phyloP scores from a whole-genome alignment of 331 rosid species.

The Saraca asoca region DNA sequence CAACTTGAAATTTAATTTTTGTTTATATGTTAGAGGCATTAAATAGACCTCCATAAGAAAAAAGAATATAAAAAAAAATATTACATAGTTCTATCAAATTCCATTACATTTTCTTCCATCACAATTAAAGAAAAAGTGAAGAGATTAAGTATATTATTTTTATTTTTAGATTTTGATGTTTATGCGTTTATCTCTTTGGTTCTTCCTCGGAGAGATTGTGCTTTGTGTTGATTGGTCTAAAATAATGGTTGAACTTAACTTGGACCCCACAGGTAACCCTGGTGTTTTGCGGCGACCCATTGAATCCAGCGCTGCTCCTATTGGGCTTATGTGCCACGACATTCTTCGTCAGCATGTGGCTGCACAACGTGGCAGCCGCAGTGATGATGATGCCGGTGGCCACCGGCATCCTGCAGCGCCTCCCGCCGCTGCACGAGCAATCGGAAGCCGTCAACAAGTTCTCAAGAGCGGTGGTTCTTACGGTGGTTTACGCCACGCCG shows the following conservation, averaged over 20 bases:
- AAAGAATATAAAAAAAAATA: too few relatives aligned
- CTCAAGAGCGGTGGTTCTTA: constrained; percentile 75
- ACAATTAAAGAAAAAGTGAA: too few relatives aligned
- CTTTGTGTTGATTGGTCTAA: neutral
- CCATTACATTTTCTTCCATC: too few relatives aligned
- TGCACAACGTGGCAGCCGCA: constrained; percentile 86
- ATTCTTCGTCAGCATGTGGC: constrained; percentile 93
- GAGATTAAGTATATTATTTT: too few relatives aligned
- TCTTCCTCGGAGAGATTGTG: too few relatives aligned
- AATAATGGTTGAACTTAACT: neutral
- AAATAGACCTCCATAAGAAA: too few relatives aligned
- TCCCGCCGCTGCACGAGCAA: constrained; percentile 50
- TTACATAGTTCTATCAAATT: too few relatives aligned
- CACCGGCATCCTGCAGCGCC: constrained; percentile 66
- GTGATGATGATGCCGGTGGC: constrained; percentile 97
- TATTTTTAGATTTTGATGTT: too few relatives aligned
- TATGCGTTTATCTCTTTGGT: too few relatives aligned
- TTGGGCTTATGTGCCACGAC: constrained; percentile 74
- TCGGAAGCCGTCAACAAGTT: constrained; percentile 51
- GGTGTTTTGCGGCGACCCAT: constrained; percentile 74
- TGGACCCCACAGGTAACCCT: constrained; percentile 57
- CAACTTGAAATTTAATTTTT: too few relatives aligned
- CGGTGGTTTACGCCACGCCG: constrained; percentile 63
- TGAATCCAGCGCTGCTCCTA: constrained; percentile 63
- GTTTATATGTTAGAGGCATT: too few relatives aligned